Conservation (phyloP, 2,329 filamentous ascomycete species). For the Pseudocercospora vitis region DNA sequence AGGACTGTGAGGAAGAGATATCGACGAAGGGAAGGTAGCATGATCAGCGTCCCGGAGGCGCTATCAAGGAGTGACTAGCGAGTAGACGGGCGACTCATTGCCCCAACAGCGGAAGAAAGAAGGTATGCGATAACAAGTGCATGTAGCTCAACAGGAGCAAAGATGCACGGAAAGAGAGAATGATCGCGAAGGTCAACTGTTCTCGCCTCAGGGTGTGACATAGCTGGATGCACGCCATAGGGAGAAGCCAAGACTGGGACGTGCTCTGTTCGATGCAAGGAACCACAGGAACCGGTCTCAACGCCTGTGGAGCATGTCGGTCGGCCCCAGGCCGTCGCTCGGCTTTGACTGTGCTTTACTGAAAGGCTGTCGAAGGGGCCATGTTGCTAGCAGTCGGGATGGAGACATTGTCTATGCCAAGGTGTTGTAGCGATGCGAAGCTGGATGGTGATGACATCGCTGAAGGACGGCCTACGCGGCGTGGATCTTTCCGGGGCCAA, state of each 20-base stretch:
- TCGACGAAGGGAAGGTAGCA: slow-evolving; percentile 33
- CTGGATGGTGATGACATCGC: too few species aligned
- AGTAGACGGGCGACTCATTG: slow-evolving; percentile 1
- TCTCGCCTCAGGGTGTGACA: too few species aligned
- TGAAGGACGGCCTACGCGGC: too few species aligned
- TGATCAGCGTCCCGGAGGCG: slow-evolving; percentile 18
- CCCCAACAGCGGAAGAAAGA: background rate
- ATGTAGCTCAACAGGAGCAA: slow-evolving; percentile 8
- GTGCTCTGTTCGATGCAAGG: slow-evolving; percentile 5
- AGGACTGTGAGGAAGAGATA: slow-evolving; percentile 29
- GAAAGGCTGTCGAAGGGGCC: too few species aligned
- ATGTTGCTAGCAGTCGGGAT: background rate
- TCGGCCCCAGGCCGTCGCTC: too few species aligned
- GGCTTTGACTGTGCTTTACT: too few species aligned
- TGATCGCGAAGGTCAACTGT: slow-evolving; percentile 16
- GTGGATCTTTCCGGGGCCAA: background rate
- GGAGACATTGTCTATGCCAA: background rate
- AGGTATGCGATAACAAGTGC: background rate
- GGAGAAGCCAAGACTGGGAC: background rate
- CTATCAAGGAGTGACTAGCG: slow-evolving; percentile 6
- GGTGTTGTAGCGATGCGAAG: too few species aligned
- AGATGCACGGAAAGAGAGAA: slow-evolving; percentile 27
- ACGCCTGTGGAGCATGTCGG: background rate
- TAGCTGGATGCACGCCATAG: background rate
- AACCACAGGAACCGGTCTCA: slow-evolving; percentile 7